Base-by-base conservation (phyloP, 164 flowering plant genomes). In the Berberis thunbergii region DNA sequence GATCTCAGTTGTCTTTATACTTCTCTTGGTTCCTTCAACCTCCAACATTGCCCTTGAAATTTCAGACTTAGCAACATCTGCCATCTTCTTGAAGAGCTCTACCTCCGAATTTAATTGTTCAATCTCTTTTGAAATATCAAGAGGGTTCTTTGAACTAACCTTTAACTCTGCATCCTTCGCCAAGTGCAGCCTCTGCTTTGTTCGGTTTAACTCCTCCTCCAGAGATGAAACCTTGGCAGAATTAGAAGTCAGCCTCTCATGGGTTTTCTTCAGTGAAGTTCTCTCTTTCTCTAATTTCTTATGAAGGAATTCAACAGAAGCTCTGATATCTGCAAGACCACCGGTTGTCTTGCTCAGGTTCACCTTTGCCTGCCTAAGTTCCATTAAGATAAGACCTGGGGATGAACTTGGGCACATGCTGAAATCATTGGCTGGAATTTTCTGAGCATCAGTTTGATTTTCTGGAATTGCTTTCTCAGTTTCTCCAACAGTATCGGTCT, bases 361-460 rank as follows among this genome's bases (percentile, higher is more conserved):
- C 73, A 87, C 54, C 80, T 94, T 94, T 1, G 96, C 99, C 69
- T 87, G 93, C 65, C 85, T 81, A 73, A 89, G 71, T 61, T 94
- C 93, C 82, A 81, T 72, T 57, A 86, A 73, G 40, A 94, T 84
- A 53, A 80, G 49, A 43, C 85, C 89, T 3, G 96, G 93, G 59
- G 86, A 70, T 43, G 87, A 63, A 49, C 82, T 75, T 10, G 88
- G 82, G 49, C 46, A 67, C 43, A 52, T 12, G 62, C 62, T 70
- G 38, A 67, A 54, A 41, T 67, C 79, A 61, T 61, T 76, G 7
- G 40, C 57, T 7, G 65, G 41, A 42, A 67, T 66, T 42, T 59
- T 72, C 45, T 63, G 48, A 13, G 43, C 49, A 13, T n/a, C 69
- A 45, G 58, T 48, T 26, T 46, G 56, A 43, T 66, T 62, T 67